These are phyloP conservation scores for Triticum timopheevii DNA, from an alignment of 176 grass and related monocot species.

Conservation along the genomic window DNA sequence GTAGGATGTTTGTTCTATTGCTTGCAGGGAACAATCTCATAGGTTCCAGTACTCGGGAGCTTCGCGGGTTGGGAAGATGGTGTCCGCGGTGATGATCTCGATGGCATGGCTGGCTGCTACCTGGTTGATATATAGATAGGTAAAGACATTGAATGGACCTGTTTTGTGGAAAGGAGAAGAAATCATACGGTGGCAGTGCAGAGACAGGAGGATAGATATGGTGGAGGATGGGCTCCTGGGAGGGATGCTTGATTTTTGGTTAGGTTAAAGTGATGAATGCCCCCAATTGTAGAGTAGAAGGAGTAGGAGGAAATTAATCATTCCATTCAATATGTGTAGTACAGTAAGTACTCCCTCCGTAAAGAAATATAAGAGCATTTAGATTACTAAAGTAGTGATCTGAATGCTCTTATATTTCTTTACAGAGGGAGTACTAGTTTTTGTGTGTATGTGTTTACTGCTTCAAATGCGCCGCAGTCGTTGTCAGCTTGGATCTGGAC, in stretches of 20 bases:
- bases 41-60: slow-evolving; percentile 73
- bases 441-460: neutral
- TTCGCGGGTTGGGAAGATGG: slow-evolving; percentile 28
- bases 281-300: neutral
- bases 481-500: neutral
- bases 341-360: no score
- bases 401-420: no score
- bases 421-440: neutral
- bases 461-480: neutral
- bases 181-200: neutral
- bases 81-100: slow-evolving; percentile 34
- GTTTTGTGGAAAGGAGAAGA: neutral
- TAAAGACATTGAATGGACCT: neutral
- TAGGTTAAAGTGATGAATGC: neutral
- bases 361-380: no score
- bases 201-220: neutral
- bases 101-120: slow-evolving; percentile 26
- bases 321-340: neutral
- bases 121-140: neutral
- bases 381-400: no score
- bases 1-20: neutral
- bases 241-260: neutral
- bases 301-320: neutral
- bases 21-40: slow-evolving; percentile 75
- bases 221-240: neutral